Base-by-base conservation (phyloP, 495 filamentous ascomycete genomes). In the Parachaetomium inaequale region DNA sequence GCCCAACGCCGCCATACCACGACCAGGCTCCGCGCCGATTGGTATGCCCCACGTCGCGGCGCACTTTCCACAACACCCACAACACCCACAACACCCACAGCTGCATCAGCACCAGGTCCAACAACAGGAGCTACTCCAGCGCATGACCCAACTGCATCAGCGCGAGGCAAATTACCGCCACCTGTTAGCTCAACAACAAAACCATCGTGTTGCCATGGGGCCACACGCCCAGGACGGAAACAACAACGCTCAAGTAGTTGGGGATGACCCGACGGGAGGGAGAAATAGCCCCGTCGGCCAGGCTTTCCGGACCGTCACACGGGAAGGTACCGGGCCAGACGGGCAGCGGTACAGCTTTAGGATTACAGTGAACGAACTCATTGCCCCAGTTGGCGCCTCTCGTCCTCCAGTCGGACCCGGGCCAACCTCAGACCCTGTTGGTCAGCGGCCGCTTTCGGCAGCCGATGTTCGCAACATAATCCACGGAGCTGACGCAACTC, bases 401-500 rank as follows among this genome's bases (percentile, higher is more conserved):
- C 31, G 47, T 28, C 42, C 59, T 38, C 61, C 61, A 36, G 63
- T 19, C 1, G 26, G 19, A 4, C 52, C 25, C 15, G 63, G 60
- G 2, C 56, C 54, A 23, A 55, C 53, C n/a, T 28, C 62, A 14
- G 58, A 58, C 12, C 50, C 63, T 19, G 21, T 29, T 6, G 52
- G 54, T 17, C 58, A 43, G 21, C 64, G 68, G 21, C 66, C 68
- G 8, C 56, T 75, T 10, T 70, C 71, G 3, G 61, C 68, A 15
- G 62, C 69, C 17, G 76, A 76, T 10, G 62, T 74, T 6, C 77
- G 77, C 32, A 75, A 74, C 59, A 72, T 76, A 10, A 57, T 81
- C 5, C 74, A 76, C 31, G 66, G 73, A 49, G 74, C 74, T 19
- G 79, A 81, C 58, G 68, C 74, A n/a, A 68, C 61, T 11, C 72